Evolutionary conservation across 768 basidiomycete species (phyloP), one percentile per base, ranked within the genome.

Genomic region (Sarcomyxa edulis): DNA sequence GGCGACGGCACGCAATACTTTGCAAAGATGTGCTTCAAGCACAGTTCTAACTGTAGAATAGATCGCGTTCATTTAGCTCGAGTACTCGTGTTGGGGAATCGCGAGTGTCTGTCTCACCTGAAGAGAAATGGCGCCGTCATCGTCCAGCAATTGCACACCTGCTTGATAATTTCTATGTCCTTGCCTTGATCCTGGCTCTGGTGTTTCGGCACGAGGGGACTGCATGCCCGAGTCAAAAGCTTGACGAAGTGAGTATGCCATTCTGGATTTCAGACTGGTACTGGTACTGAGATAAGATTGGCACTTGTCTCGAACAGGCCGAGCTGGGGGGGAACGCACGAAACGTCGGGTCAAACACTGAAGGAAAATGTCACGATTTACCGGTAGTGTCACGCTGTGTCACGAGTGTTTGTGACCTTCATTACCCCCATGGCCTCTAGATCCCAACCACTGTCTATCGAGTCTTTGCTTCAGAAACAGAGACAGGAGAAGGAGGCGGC

Each of bases 401-500:
- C 35, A 23, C 15, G 21, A 22, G 22, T 6, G 18, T 35, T 35
- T 22, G 21, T 12, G 19, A 21, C 11, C 23, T n/a, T 37, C 31
- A 26, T 25, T 37, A 8, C 24, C 28, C 20, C 31, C 58, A 80
- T 82, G 70, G 52, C 71, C 48, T 51, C 60, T 14, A 66, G 68
- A 48, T 46, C 74, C 31, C 78, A 84, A 55, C 94, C 94, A 1
- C 66, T 96, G 27, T 95, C 92, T 5, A 94, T 97, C 44, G 91
- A 96, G 54, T 71, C 76, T 25, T 64, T 97, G 43, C 69, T 98
- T 18, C 78, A 85, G 49, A 87, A 84, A 63, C 95, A 98, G 62
- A 82, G 77, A 49, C 77, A 71, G 25, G 93, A 95, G 56, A 91
- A 84, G 52, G 92, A 96, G 44, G 87, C 85, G 1, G 87, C 91